These are phyloP conservation scores for Rhodotorula mucilaginosa DNA, from an alignment of 1,284 basidiomycete species.

Conservation along the genomic window DNA sequence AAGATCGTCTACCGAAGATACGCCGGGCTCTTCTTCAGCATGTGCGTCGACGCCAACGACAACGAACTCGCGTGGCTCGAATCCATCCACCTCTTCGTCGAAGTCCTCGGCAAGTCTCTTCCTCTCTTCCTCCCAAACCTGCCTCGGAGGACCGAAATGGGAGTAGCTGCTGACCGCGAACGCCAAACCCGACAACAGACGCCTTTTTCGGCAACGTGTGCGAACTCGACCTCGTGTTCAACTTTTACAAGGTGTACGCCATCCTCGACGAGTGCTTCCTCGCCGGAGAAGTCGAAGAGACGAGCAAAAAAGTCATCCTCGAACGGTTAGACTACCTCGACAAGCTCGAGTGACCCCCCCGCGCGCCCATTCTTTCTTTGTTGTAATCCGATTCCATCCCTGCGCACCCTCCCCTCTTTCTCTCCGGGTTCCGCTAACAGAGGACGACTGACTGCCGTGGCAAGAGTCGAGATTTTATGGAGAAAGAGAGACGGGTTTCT, in stretches of 20 bases:
- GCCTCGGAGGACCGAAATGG: too few species aligned
- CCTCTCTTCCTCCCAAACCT: neutral
- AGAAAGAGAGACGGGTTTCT: neutral
- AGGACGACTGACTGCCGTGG: too few species aligned
- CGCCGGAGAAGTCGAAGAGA: constrained; percentile 98
- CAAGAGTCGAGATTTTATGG: too few species aligned
- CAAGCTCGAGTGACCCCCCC: constrained; percentile 66
- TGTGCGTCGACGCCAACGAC: constrained; percentile 96
- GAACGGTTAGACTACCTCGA: constrained; percentile 84
- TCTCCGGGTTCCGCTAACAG: too few species aligned
- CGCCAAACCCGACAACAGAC: constrained; percentile 52
- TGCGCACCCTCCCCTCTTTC: neutral
- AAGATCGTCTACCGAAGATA: constrained; percentile 94
- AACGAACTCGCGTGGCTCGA: constrained; percentile 97
- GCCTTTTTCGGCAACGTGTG: constrained; percentile 98
- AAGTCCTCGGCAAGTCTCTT: constrained; percentile 78
- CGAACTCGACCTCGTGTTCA: constrained; percentile 94
- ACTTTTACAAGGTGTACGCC: constrained; percentile 99
- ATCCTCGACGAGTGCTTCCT: constrained; percentile 97
- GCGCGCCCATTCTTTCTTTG: neutral
- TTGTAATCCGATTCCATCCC: neutral
- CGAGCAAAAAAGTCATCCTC: constrained; percentile 90
- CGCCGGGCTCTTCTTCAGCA: constrained; percentile 95
- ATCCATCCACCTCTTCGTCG: constrained; percentile 96
- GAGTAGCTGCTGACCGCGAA: too few species aligned